Conservation (phyloP, 2,329 filamentous ascomycete species). For the Cryphonectria radicalis region DNA sequence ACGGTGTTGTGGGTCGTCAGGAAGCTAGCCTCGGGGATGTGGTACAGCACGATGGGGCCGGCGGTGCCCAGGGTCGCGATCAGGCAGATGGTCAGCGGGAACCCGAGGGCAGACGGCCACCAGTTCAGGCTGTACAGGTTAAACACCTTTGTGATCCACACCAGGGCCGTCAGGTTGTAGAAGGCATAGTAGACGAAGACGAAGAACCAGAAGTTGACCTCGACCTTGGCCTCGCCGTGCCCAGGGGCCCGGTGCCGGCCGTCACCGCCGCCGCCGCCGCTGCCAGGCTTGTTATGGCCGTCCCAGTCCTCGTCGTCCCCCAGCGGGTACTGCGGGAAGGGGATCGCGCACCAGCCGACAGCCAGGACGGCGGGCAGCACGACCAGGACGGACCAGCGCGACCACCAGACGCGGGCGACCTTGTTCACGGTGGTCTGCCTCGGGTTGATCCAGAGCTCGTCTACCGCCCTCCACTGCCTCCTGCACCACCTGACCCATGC, state of each 20-base stretch:
- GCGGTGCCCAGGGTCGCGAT: slow-evolving; percentile 65
- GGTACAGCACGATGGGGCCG: slow-evolving; percentile 64
- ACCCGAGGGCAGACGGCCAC: slow-evolving; percentile 57
- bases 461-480: slow-evolving; percentile 41
- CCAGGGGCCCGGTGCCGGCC: slow-evolving; percentile 55
- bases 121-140: slow-evolving; percentile 74
- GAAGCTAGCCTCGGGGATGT: slow-evolving; percentile 55
- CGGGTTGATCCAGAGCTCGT: slow-evolving; percentile 65
- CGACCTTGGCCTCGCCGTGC: slow-evolving; percentile 65
- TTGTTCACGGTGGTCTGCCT: slow-evolving; percentile 61
- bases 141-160: slow-evolving; percentile 75
- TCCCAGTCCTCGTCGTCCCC: slow-evolving; percentile 47
- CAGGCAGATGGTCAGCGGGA: slow-evolving; percentile 64
- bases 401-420: slow-evolving; percentile 67
- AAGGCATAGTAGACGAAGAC: slow-evolving; percentile 71
- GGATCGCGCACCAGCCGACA: slow-evolving; percentile 67
- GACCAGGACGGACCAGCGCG: slow-evolving; percentile 63
- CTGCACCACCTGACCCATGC: slow-evolving; percentile 41
- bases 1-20: slow-evolving; percentile 66
- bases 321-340: slow-evolving; percentile 66
- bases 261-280: slow-evolving; percentile 10
- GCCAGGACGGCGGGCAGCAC: slow-evolving; percentile 64
- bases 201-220: slow-evolving; percentile 75
- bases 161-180: slow-evolving; percentile 68
- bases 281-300: slow-evolving; percentile 35